phyloP scores from a whole-genome alignment of 139 green algal genomes.

The Eudorina sp. region DNA sequence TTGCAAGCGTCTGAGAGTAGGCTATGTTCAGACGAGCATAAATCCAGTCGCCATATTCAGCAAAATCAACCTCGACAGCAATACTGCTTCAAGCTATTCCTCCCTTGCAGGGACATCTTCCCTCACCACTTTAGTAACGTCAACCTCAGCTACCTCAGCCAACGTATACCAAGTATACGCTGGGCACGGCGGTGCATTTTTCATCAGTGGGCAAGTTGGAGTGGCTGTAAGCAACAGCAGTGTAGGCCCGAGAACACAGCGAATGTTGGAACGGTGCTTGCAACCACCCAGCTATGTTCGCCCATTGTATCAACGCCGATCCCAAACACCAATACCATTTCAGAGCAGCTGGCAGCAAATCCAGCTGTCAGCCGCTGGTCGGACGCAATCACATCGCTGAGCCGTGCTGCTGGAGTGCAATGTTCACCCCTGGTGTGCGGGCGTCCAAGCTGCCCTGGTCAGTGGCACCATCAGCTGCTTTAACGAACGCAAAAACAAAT shows the following conservation, averaged over 20 bases:
- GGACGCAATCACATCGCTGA: not conserved
- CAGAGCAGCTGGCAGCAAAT: not conserved
- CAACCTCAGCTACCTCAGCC: not conserved
- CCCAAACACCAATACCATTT: not conserved
- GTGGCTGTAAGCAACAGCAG: not conserved
- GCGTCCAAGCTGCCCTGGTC: not conserved
- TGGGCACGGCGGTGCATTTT: not conserved
- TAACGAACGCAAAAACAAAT: too few relatives aligned
- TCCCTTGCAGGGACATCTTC: too few relatives aligned
- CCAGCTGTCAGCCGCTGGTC: too few relatives aligned
- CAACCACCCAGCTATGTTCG: not conserved
- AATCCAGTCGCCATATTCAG: too few relatives aligned
- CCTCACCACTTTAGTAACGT: too few relatives aligned
- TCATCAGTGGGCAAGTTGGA: slow-evolving; percentile 3
- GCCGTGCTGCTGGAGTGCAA: not conserved
- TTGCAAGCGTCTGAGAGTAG: not conserved
- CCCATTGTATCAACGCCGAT: not conserved
- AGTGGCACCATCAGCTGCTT: too few relatives aligned
- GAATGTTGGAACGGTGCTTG: not conserved
- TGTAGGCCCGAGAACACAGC: not conserved
- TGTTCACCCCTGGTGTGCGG: not conserved
- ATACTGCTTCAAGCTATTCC: too few relatives aligned
- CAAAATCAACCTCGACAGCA: too few relatives aligned
- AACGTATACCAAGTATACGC: not conserved
- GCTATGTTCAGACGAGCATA: too few relatives aligned